These are phyloP conservation scores for Salix purpurea DNA, from an alignment of 345 rosid species.

Conservation along the genomic window DNA sequence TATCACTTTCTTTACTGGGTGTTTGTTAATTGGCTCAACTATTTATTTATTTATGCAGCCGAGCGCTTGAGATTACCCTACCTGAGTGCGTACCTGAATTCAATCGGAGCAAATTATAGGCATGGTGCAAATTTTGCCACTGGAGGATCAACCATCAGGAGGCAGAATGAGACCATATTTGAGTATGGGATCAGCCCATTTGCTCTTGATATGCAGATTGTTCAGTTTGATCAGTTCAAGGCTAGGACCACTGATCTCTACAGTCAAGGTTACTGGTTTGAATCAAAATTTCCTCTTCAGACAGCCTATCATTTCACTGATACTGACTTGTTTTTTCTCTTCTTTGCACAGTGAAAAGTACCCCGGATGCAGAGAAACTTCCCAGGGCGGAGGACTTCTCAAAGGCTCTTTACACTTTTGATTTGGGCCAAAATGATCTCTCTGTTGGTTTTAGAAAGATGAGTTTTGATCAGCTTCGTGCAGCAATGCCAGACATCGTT, in stretches of 20 bases:
- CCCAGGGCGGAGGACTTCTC: slow-evolving; percentile 73
- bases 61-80: slow-evolving; percentile 66
- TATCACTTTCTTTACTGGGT: neutral
- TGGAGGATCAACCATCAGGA: slow-evolving; percentile 85
- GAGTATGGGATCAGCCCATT: slow-evolving; percentile 89
- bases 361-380: slow-evolving; percentile 51
- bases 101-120: slow-evolving; percentile 70
- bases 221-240: slow-evolving; percentile 68
- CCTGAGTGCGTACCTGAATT: slow-evolving; percentile 83
- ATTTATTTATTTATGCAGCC: slow-evolving; percentile 44
- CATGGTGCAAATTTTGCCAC: slow-evolving; percentile 93
- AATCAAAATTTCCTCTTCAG: neutral
- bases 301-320: neutral
- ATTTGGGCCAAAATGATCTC: slow-evolving; percentile 94
- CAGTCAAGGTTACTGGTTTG: slow-evolving; percentile 35
- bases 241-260: slow-evolving; percentile 50
- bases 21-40: neutral
- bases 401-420: slow-evolving; percentile 81
- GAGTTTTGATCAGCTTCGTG: slow-evolving; percentile 65
- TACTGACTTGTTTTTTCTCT: neutral
- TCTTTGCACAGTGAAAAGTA: slow-evolving; percentile 36
- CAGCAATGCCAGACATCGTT: slow-evolving; percentile 62
- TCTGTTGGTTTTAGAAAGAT: slow-evolving; percentile 72
- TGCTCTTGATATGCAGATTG: slow-evolving; percentile 80
- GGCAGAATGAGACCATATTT: slow-evolving; percentile 79